Evolutionary conservation across 2,329 filamentous ascomycete species (phyloP).

Genomic region (Trichoderma aggressivum): DNA sequence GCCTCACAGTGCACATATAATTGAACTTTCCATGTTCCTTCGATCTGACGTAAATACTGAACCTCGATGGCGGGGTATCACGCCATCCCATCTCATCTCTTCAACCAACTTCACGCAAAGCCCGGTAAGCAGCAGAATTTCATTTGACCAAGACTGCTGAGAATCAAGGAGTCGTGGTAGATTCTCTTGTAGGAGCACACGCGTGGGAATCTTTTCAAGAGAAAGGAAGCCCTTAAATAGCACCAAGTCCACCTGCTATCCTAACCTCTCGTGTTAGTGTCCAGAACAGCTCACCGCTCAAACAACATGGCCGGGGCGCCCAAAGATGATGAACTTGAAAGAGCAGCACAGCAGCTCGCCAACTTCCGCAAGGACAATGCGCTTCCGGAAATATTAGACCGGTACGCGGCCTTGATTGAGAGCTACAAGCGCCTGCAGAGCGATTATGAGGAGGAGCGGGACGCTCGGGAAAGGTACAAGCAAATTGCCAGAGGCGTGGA

Average conservation of each 20-base stretch:
- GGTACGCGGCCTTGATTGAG: conserved; percentile 42
- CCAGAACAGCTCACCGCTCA: not conserved
- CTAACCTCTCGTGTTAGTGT: not conserved
- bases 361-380: conserved; percentile 29
- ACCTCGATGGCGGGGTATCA: not conserved
- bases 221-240: not conserved
- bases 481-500: conserved; percentile 47
- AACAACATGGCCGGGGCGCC: conserved; percentile 22
- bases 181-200: not conserved
- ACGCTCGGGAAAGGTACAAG: conserved; percentile 53
- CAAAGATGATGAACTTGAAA: conserved; percentile 29
- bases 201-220: not conserved
- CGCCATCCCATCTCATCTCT: not conserved
- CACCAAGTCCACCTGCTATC: not conserved
- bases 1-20: not conserved
- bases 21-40: not conserved
- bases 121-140: not conserved
- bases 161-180: not conserved
- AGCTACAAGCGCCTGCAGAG: conserved; percentile 54
- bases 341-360: conserved; percentile 28
- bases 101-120: not conserved
- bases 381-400: conserved; percentile 31
- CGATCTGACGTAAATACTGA: not conserved
- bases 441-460: conserved; percentile 55
- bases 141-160: not conserved